These are phyloP conservation scores for Debaryomycetaceae sp. DNA, from an alignment of 1,139 yeast genomes.

Conservation along the genomic window DNA sequence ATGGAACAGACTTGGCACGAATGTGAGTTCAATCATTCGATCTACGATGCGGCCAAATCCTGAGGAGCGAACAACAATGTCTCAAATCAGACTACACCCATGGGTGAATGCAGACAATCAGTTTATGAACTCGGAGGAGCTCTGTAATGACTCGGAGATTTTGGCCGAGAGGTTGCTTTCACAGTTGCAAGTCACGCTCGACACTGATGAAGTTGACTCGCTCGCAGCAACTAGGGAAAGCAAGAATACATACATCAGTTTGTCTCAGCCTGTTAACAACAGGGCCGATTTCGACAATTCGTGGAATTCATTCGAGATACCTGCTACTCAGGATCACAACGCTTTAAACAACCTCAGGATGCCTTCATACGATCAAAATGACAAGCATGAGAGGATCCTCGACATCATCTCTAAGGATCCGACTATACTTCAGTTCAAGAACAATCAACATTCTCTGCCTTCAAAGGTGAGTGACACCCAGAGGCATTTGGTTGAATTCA, in stretches of 20 bases:
- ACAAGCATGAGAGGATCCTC: constrained; percentile 28
- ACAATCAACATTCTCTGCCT: constrained; percentile 3
- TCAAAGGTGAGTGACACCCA: constrained; percentile 5
- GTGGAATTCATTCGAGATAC: constrained; percentile 17
- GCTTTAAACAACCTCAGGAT: constrained; percentile 17
- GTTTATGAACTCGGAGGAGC: constrained; percentile 37
- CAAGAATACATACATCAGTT: constrained; percentile 13
- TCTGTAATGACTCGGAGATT: constrained; percentile 47
- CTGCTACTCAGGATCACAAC: constrained; percentile 32
- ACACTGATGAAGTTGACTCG: constrained; percentile 22
- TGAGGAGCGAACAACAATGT: constrained; percentile 34
- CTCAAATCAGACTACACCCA: constrained; percentile 42
- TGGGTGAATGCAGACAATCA: constrained; percentile 46
- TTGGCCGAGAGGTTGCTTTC: constrained; percentile 41
- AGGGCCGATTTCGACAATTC: constrained; percentile 31
- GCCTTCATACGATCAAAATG: constrained; percentile 3
- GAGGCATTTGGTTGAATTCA: constrained; percentile 11
- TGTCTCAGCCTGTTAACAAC: constrained; percentile 30
- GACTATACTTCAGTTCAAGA: constrained; percentile 45
- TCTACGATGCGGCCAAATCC: constrained; percentile 49
- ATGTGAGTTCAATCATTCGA: constrained; percentile 47
- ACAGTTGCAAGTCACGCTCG: constrained; percentile 44
- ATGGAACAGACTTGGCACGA: constrained; percentile 49
- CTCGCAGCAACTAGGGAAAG: background rate
- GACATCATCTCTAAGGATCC: constrained; percentile 45